These are phyloP conservation scores for Torulaspora delbrueckii DNA, from an alignment of 805 yeast species.

Conservation along the genomic window DNA sequence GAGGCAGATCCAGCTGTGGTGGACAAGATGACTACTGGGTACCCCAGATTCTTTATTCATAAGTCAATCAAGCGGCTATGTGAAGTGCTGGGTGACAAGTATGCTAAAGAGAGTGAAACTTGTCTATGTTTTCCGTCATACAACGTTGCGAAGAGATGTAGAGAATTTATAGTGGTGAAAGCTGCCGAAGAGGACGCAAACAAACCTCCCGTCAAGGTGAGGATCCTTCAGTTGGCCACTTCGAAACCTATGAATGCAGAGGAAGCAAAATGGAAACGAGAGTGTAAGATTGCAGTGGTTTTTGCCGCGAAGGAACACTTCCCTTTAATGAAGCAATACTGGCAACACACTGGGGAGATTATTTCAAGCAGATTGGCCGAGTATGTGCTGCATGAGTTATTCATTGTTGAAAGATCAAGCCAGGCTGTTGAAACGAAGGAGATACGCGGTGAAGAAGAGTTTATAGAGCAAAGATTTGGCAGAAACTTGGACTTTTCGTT, in stretches of 20 bases:
- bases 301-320: conserved; percentile 61
- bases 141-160: conserved; percentile 74
- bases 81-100: conserved; percentile 53
- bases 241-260: conserved; percentile 57
- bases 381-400: conserved; percentile 63
- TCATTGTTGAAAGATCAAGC: conserved; percentile 35
- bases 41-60: conserved; percentile 80
- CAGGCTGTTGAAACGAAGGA: conserved; percentile 13
- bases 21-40: conserved; percentile 73
- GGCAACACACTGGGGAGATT: conserved; percentile 99
- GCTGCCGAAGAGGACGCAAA: conserved; percentile 23
- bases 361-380: conserved; percentile 86
- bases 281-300: conserved; percentile 71
- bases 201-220: conserved; percentile 34
- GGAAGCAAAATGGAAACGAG: conserved; percentile 56
- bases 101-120: conserved; percentile 74
- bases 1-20: conserved; percentile 83
- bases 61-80: conserved; percentile 54
- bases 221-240: conserved; percentile 71
- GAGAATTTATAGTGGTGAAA: conserved; percentile 63
- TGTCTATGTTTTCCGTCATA: conserved; percentile 75
- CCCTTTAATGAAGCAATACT: conserved; percentile 72
- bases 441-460: conserved; percentile 48
- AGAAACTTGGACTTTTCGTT: conserved; percentile 76
- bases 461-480: conserved; percentile 86